These are phyloP conservation scores for Leishmania tarentolae DNA, from an alignment of 208 protist genomes.

Conservation along the genomic window DNA sequence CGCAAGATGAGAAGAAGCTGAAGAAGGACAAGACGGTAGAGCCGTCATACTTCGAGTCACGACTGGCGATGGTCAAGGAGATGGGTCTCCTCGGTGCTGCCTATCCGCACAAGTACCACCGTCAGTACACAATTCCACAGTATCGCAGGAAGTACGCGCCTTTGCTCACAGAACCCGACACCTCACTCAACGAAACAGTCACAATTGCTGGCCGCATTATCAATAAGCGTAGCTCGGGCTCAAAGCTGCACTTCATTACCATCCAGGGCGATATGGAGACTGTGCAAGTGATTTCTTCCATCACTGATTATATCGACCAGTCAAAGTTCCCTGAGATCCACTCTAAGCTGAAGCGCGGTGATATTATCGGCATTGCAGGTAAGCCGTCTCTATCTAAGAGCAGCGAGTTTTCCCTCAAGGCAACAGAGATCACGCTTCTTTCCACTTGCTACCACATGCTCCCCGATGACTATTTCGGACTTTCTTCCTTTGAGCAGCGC, in stretches of 20 bases:
- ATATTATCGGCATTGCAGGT: conserved; percentile 98
- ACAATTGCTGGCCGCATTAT: conserved; percentile 91
- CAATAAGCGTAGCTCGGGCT: conserved; percentile 83
- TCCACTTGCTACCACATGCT: conserved; percentile 99
- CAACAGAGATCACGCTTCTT: conserved; percentile 87
- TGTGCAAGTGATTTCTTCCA: conserved; percentile 94
- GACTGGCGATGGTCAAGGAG: conserved; percentile 88
- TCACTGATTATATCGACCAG: conserved; percentile 60
- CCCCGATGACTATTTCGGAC: conserved; percentile 93
- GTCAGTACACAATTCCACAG: conserved; percentile 86
- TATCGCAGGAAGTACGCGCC: conserved; percentile 78
- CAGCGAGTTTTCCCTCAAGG: conserved; percentile 90
- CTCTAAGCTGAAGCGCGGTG: conserved; percentile 94
- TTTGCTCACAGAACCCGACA: conserved; percentile 57
- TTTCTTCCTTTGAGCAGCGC: conserved; percentile 95
- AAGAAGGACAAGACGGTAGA: conserved; percentile 63
- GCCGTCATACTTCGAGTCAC: conserved; percentile 82
- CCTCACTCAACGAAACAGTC: conserved; percentile 61
- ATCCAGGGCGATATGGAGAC: conserved; percentile 93
- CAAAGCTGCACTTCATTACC: conserved; percentile 97
- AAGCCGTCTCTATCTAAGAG: conserved; percentile 87
- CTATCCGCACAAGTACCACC: conserved; percentile 98
- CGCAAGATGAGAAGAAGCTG: conserved; percentile 41
- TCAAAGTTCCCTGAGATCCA: conserved; percentile 90
- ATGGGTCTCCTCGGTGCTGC: conserved; percentile 88